Percentiles rank a stretch among this genome's conserved stretches.
phyloP scores from a whole-genome alignment of 768 basidiomycete genomes.

The Candolleomyces efflorescens region DNA sequence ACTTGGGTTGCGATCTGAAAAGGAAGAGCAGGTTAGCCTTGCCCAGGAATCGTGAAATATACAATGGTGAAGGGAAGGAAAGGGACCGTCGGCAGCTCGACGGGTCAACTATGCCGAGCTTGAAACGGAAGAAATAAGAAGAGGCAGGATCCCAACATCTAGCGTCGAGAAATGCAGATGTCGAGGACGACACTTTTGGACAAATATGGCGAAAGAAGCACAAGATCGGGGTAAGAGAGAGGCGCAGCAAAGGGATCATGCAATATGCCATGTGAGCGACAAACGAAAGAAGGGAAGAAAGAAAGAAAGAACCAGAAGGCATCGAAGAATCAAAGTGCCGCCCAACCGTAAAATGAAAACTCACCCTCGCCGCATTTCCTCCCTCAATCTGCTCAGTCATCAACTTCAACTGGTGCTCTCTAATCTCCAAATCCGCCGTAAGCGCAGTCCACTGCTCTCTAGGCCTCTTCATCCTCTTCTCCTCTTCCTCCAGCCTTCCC shows the following conservation, averaged over 20 bases:
- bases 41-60: not conserved
- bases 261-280: no score
- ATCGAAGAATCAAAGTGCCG: no score
- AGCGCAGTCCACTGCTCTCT: constrained; percentile 60
- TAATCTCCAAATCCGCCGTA: constrained; percentile 77
- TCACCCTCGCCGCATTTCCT: constrained; percentile 85
- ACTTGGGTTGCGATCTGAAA: constrained; percentile 77
- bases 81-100: no score
- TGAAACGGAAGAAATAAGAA: no score
- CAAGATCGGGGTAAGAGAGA: no score
- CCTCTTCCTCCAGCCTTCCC: constrained; percentile 49
- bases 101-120: no score
- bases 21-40: not conserved
- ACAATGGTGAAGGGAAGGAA: not conserved
- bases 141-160: no score
- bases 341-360: constrained; percentile 17
- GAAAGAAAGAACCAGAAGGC: not conserved
- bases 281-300: no score
- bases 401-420: constrained; percentile 79
- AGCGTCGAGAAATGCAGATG: no score
- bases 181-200: no score
- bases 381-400: constrained; percentile 82
- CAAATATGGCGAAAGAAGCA: no score
- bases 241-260: no score
- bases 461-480: constrained; percentile 44